phyloP scores from a whole-genome alignment of 192 early-diverging fungal genomes.

The Coemansia sp. region DNA sequence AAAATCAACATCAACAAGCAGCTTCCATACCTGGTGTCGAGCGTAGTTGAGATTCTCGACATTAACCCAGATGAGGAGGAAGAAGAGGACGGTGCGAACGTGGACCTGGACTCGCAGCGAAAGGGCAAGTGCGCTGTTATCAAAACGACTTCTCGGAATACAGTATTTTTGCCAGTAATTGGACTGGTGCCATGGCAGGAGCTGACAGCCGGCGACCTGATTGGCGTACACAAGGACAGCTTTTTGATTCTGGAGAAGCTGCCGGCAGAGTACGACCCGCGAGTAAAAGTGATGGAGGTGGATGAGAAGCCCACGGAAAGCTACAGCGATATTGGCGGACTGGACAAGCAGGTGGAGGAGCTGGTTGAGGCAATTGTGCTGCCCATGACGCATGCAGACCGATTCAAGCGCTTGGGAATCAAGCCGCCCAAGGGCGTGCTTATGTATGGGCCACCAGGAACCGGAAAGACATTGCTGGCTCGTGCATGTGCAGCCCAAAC shows the following conservation, averaged over 20 bases:
- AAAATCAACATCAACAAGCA: constrained; percentile 99
- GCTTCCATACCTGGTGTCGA: constrained; percentile 93
- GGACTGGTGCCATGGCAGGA: constrained; percentile 88
- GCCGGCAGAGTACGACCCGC: constrained; percentile 96
- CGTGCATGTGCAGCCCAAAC: constrained; percentile 98
- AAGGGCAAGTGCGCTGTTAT: constrained; percentile 98
- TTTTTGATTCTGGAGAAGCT: constrained; percentile 93
- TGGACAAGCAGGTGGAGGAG: constrained; percentile 86
- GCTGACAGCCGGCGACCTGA: constrained; percentile 92
- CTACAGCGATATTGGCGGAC: constrained; percentile 91
- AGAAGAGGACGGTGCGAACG: constrained; percentile 93
- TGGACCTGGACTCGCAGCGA: constrained; percentile 87
- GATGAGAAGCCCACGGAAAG: constrained; percentile 99
- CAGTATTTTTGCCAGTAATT: constrained; percentile 95
- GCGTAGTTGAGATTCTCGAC: constrained; percentile 95
- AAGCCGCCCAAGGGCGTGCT: constrained; percentile 82
- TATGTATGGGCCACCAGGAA: constrained; percentile 84
- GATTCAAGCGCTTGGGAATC: constrained; percentile 84
- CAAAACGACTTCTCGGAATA: constrained; percentile 93
- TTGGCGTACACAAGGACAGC: constrained; percentile 98
- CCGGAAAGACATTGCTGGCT: constrained; percentile 90
- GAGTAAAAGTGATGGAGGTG: constrained; percentile 99
- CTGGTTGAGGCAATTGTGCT: constrained; percentile 83
- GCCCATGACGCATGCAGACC: constrained; percentile 82
- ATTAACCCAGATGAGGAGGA: constrained; percentile 85